Conservation (phyloP, 257 asterid genomes). For the Lithospermum erythrorhizon region DNA sequence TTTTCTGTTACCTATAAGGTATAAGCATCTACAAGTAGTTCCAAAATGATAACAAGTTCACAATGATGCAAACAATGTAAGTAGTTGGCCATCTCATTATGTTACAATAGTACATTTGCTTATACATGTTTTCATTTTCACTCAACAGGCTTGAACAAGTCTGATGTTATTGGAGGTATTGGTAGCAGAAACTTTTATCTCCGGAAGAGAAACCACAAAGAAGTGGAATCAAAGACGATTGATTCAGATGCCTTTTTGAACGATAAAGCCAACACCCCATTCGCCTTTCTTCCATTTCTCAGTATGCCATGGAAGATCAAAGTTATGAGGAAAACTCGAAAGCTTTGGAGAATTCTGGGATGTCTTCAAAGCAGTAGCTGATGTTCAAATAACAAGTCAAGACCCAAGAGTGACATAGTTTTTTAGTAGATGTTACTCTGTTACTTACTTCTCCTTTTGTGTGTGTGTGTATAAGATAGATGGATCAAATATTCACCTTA, state of each 20-base stretch:
- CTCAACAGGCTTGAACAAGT: constrained; percentile 49
- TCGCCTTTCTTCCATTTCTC: constrained; percentile 14
- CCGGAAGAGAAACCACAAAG: constrained; percentile 21
- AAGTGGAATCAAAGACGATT: constrained; percentile 8
- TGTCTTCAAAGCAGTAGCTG: constrained; percentile 26
- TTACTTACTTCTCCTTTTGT: not conserved
- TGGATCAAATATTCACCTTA: too few relatives aligned
- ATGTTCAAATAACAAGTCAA: not conserved
- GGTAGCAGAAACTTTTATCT: constrained; percentile 69
- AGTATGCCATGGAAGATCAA: constrained; percentile 18
- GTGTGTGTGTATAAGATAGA: not conserved
- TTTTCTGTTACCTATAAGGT: too few relatives aligned
- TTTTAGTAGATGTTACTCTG: too few relatives aligned
- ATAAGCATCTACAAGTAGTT: too few relatives aligned
- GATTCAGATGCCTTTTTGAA: constrained; percentile 2
- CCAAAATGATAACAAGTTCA: too few relatives aligned
- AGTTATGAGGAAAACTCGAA: constrained; percentile 24
- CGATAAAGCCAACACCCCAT: not conserved
- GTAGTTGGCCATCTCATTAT: too few relatives aligned
- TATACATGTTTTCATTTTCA: not conserved
- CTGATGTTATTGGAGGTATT: constrained; percentile 51
- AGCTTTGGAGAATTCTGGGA: constrained; percentile 35
- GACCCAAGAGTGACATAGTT: not conserved
- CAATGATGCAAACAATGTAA: not conserved
- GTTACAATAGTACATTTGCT: not conserved